phyloP scores from a whole-genome alignment of 108 stramenopile species.

The Skeletonema menzelii region DNA sequence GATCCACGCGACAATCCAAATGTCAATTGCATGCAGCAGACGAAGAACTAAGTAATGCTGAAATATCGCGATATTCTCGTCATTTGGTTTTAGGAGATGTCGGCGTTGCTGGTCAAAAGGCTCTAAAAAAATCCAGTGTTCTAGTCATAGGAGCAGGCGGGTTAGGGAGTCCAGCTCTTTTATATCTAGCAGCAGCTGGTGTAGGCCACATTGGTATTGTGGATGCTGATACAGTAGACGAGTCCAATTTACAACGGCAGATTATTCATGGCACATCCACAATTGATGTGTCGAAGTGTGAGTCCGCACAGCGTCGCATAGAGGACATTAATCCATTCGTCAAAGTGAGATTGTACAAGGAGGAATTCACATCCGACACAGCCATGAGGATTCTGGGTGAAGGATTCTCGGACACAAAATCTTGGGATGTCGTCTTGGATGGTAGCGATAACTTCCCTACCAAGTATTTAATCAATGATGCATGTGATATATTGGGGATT shows the following conservation, averaged over 20 bases:
- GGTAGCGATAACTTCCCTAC: slow-evolving; percentile 96
- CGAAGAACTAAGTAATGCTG: slow-evolving; percentile 44
- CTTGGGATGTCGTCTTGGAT: slow-evolving; percentile 87
- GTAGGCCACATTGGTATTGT: slow-evolving; percentile 91
- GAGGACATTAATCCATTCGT: slow-evolving; percentile 86
- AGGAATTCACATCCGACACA: slow-evolving; percentile 80
- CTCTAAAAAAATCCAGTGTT: slow-evolving; percentile 78
- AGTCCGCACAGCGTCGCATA: slow-evolving; percentile 72
- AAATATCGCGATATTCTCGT: slow-evolving; percentile 89
- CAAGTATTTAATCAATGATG: slow-evolving; percentile 95
- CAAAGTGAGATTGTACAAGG: slow-evolving; percentile 63
- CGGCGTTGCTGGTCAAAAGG: slow-evolving; percentile 73
- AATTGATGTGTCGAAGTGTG: slow-evolving; percentile 80
- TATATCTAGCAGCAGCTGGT: slow-evolving; percentile 96
- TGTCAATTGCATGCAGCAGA: background rate
- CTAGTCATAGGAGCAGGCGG: slow-evolving; percentile 96
- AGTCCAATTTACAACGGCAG: slow-evolving; percentile 95
- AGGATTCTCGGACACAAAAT: slow-evolving; percentile 51
- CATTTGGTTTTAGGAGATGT: slow-evolving; percentile 89
- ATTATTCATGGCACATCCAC: slow-evolving; percentile 89
- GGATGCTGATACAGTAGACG: slow-evolving; percentile 92
- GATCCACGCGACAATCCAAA: background rate
- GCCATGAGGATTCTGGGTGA: slow-evolving; percentile 64
- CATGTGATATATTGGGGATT: slow-evolving; percentile 75
- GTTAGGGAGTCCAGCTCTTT: slow-evolving; percentile 86